Conservation (phyloP, 441 rosid species). For the Francoa sonchifolia region DNA sequence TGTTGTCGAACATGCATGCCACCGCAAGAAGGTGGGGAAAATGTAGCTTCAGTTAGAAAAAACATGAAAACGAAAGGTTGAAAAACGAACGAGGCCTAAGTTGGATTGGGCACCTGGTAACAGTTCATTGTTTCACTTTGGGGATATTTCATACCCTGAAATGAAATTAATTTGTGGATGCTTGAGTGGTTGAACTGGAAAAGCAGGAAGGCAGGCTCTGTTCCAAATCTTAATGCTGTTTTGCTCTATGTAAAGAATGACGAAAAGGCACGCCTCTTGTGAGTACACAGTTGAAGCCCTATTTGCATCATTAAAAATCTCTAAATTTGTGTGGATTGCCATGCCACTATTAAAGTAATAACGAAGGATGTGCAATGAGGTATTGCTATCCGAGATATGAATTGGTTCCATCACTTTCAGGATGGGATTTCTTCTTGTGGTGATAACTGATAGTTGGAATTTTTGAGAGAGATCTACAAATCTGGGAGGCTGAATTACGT, state of each 20-base stretch:
- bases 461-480: too few species aligned
- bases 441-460: slow-evolving; percentile 93
- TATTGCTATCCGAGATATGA: slow-evolving; percentile 57
- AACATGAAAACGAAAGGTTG: slow-evolving; percentile 59
- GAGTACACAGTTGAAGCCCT: slow-evolving; percentile 73
- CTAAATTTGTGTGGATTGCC: slow-evolving; percentile 81
- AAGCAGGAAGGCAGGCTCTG: slow-evolving; percentile 45
- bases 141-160: slow-evolving; percentile 53
- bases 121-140: slow-evolving; percentile 48
- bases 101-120: slow-evolving; percentile 73
- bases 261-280: slow-evolving; percentile 47
- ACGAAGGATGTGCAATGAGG: slow-evolving; percentile 43
- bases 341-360: slow-evolving; percentile 62
- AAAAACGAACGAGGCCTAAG: slow-evolving; percentile 82
- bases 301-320: slow-evolving; percentile 70
- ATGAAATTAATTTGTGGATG: slow-evolving; percentile 56
- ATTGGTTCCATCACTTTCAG: slow-evolving; percentile 52
- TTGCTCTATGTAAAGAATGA: slow-evolving; percentile 42
- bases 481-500: too few species aligned
- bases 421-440: slow-evolving; percentile 64
- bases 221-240: slow-evolving; percentile 39
- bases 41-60: slow-evolving; percentile 51
- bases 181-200: slow-evolving; percentile 74
- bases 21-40: slow-evolving; percentile 49
- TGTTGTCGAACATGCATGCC: slow-evolving; percentile 70